A percentile compares a stretch with the other conserved stretches of the same genome.
These are phyloP conservation scores for Paramecium tetraurelia DNA, from an alignment of 73 alveolate species.

Conservation along the genomic window DNA sequence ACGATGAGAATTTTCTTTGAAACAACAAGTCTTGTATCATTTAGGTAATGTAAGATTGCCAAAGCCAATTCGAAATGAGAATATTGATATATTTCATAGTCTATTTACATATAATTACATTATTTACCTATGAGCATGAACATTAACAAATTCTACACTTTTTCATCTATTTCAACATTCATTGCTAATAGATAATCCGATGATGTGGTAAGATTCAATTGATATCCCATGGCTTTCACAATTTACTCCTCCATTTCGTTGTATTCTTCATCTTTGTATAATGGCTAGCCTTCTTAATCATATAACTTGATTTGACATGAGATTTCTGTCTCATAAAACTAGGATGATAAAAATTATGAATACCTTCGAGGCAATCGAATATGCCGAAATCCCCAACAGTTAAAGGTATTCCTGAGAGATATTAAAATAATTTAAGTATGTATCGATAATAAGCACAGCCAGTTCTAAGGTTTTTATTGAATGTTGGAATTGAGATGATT, in stretches of 20 bases:
- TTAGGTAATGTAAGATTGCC: not conserved
- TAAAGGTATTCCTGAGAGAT: not conserved
- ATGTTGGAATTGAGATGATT: not conserved
- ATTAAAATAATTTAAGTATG: not conserved
- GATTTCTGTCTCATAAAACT: not conserved
- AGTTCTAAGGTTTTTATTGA: not conserved
- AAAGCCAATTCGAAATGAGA: not conserved
- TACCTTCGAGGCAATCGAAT: not conserved
- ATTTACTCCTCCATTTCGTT: not conserved
- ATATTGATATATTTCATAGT: not conserved
- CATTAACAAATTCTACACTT: not conserved
- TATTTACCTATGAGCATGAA: not conserved
- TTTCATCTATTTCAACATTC: not conserved
- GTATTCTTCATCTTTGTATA: not conserved
- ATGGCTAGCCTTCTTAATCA: not conserved
- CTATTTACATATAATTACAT: not conserved
- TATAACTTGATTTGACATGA: not conserved
- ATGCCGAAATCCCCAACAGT: not conserved
- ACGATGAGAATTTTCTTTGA: not conserved
- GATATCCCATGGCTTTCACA: not conserved
- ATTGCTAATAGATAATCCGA: not conserved
- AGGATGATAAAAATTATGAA: not conserved
- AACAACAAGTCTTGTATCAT: not conserved
- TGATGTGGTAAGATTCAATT: not conserved
- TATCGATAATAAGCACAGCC: not conserved